phyloP scores from a whole-genome alignment of 768 basidiomycete species.

The Mycena filopes region DNA sequence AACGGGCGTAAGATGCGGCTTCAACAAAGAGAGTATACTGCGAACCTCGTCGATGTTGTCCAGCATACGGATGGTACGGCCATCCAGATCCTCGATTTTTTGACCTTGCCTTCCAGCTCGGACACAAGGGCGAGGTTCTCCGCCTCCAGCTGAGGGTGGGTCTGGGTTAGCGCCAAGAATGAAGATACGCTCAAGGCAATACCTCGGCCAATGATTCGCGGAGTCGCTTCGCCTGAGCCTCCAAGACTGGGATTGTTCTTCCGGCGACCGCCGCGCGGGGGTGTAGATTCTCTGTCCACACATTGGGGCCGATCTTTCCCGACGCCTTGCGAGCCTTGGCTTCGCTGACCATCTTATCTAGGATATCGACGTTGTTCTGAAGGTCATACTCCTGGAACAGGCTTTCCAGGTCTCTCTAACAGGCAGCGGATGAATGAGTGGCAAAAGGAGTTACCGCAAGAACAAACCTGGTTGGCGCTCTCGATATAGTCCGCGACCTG shows the following conservation, averaged over 20 bases:
- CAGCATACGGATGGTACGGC: constrained; percentile 57
- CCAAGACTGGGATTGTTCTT: constrained; percentile 69
- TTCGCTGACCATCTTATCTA: constrained; percentile 76
- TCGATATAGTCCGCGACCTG: constrained; percentile 80
- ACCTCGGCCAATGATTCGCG: constrained; percentile 53
- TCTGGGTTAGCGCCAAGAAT: neutral
- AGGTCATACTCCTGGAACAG: constrained; percentile 77
- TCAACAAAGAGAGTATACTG: neutral
- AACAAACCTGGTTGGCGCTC: constrained; percentile 56
- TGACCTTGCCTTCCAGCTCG: constrained; percentile 60
- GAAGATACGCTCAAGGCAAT: constrained; percentile 12
- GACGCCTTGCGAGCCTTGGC: constrained; percentile 67
- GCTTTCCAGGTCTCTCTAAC: constrained; percentile 72
- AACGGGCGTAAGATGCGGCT: neutral
- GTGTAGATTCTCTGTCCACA: constrained; percentile 73
- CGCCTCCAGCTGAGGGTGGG: constrained; percentile 59
- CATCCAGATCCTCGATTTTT: constrained; percentile 58
- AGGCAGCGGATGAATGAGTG: neutral
- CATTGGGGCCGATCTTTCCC: constrained; percentile 59
- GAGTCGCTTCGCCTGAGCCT: constrained; percentile 52
- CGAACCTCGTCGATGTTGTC: constrained; percentile 65
- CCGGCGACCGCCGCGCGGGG: constrained; percentile 73
- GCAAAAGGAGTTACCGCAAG: neutral
- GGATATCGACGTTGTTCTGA: constrained; percentile 73
- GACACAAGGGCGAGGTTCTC: constrained; percentile 52